Evolutionary conservation across 2,329 filamentous ascomycete genomes (phyloP), one percentile per base, ranked within the genome.

Genomic region (Sordariomycetes sp.): DNA sequence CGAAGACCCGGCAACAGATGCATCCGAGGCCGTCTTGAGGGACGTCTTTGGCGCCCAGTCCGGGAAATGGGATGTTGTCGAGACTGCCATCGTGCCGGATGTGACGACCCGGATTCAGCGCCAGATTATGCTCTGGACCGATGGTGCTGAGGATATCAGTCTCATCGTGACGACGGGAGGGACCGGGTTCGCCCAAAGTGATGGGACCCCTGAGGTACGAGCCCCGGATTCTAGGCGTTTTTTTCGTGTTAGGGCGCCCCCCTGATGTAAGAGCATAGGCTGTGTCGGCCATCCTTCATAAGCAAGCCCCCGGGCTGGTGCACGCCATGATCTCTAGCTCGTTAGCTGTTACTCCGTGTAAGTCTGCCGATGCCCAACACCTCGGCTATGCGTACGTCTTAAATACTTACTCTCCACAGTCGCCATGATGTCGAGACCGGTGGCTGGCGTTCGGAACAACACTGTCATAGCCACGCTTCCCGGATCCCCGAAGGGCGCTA

Each of bases 371-470:
- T 52, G 20, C 22, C 50, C 40, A 32, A 46, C 28, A 8, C 43
- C 35, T 32, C 4, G 11, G 48, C 48, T 58, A 40, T 58, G 24
- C n/a, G 10, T 22, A 24, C 11, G 7, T 28, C 61, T 56, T 65
- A 53, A 43, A 53, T 54, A 64, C 71, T 71, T 54, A 59, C 14
- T 55, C n/a, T 54, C 20, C 56, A 25, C 59, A 96, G 91, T 99
- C 73, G 94, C 94, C 52, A 87, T 96, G 76, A 99, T 99, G 94
- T 89, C 94, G 56, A 83, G 94, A 53, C 94, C 94, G 4, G 89
- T 95, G 14, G 94, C 94, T 24, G 94, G 94, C 3, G 85, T 96
- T 2, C 80, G 94, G 35, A 86, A 93, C 61, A 85, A 84, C 60
- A 87, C 90, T 1, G 72, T 99, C 57, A 88, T 99, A 25, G 74